Evolutionary conservation across 2,329 filamentous ascomycete genomes (phyloP).

Genomic region (Didymella glomerata): DNA sequence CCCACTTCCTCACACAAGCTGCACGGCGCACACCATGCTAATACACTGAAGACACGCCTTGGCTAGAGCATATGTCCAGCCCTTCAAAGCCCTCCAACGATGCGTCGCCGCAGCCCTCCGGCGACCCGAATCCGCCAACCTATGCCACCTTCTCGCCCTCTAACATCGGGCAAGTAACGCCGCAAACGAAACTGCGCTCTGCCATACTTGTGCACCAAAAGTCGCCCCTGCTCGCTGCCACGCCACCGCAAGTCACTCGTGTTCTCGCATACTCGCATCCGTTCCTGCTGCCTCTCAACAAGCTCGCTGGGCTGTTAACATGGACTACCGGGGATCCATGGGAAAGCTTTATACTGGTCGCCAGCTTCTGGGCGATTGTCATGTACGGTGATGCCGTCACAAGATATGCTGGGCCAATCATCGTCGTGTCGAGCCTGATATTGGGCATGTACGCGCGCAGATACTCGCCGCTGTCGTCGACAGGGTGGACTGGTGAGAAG

Average conservation of each 20-base stretch:
- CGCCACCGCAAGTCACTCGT: constrained; percentile 91
- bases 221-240: constrained; percentile 89
- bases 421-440: constrained; percentile 81
- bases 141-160: constrained; percentile 90
- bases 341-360: constrained; percentile 93
- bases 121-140: constrained; percentile 69
- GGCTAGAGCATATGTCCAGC: constrained; percentile 54
- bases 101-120: constrained; percentile 48
- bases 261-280: constrained; percentile 96
- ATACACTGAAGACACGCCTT: constrained; percentile 50
- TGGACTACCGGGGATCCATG: constrained; percentile 95
- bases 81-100: constrained; percentile 49
- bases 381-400: constrained; percentile 88
- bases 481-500: constrained; percentile 74
- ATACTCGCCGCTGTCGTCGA: constrained; percentile 89
- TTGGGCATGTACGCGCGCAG: constrained; percentile 90
- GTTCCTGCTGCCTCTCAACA: constrained; percentile 88
- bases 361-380: constrained; percentile 83
- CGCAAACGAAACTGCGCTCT: constrained; percentile 78
- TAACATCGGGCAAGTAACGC: constrained; percentile 73
- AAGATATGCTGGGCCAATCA: constrained; percentile 80
- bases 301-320: constrained; percentile 82
- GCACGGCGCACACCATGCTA: constrained; percentile 37
- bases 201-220: constrained; percentile 97
- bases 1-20: constrained; percentile 15